Conservation (phyloP, 208 protist species). For the Angomonas ambiguus region DNA sequence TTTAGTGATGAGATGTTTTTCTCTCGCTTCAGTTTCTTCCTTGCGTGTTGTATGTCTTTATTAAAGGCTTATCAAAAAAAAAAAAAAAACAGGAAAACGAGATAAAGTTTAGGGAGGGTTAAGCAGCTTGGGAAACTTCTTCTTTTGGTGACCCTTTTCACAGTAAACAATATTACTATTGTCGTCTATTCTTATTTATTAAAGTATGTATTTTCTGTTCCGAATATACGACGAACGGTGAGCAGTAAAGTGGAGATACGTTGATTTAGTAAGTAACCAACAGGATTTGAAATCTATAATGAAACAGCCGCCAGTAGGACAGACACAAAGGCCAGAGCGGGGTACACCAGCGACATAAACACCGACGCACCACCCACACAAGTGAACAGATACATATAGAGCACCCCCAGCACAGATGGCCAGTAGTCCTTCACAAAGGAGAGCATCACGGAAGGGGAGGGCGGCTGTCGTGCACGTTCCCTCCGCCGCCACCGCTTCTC, state of each 20-base stretch:
- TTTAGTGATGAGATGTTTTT: not conserved
- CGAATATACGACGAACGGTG: no score
- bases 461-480: not conserved
- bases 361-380: constrained; percentile 49
- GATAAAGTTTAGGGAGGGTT: no score
- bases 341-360: constrained; percentile 51
- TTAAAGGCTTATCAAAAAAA: not conserved
- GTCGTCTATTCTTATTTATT: no score
- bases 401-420: constrained; percentile 27
- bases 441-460: not conserved
- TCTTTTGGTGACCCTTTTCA: no score
- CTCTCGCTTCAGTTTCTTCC: not conserved
- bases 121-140: no score
- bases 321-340: constrained; percentile 12
- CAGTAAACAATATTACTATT: no score
- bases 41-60: no score
- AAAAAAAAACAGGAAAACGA: not conserved
- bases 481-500: not conserved
- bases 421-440: constrained; percentile 31
- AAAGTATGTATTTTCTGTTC: no score
- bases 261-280: no score
- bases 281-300: not conserved
- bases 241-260: no score
- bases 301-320: constrained; percentile 16
- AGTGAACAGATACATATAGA: constrained; percentile 54